Evolutionary conservation across 208 protist genomes (phyloP).

Genomic region (Trypanosoma avium): DNA sequence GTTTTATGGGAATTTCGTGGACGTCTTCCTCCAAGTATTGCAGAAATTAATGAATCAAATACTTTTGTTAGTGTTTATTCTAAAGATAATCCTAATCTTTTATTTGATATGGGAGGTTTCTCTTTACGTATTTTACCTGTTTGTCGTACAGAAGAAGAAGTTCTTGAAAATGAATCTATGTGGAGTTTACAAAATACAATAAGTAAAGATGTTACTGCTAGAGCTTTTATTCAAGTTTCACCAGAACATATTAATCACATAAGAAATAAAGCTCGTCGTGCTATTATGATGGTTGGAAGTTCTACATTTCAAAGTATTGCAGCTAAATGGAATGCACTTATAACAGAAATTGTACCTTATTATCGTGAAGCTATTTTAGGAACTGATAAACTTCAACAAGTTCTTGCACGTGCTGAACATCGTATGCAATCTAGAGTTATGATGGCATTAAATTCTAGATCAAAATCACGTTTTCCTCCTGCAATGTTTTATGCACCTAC

Average conservation of each 20-base stretch:
- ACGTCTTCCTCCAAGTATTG: conserved; percentile 97
- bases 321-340: conserved; percentile 99
- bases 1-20: conserved; percentile 99
- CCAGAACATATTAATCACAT: conserved; percentile 96
- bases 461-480: conserved; percentile 99
- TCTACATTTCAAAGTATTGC: conserved; percentile 99
- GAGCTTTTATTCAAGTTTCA: conserved; percentile 98
- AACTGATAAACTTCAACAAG: conserved; percentile 97
- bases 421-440: conserved; percentile 99
- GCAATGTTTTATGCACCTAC: conserved; percentile 99
- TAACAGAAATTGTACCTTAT: conserved; percentile 99
- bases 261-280: conserved; percentile 98
- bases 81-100: conserved; percentile 99
- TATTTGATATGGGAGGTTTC: conserved; percentile 99
- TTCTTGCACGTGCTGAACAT: conserved; percentile 99
- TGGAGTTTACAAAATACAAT: conserved; percentile 99
- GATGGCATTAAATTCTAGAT: conserved; percentile 99
- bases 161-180: conserved; percentile 97
- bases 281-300: conserved; percentile 99
- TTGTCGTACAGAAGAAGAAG: conserved; percentile 89
- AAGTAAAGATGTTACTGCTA: conserved; percentile 99
- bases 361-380: conserved; percentile 99
- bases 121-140: conserved; percentile 96
- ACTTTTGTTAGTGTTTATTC: conserved; percentile 99
- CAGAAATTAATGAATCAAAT: conserved; percentile 96